Evolutionary conservation across 2,329 filamentous ascomycete species (phyloP).

Genomic region (Domatiomyces globalis): DNA sequence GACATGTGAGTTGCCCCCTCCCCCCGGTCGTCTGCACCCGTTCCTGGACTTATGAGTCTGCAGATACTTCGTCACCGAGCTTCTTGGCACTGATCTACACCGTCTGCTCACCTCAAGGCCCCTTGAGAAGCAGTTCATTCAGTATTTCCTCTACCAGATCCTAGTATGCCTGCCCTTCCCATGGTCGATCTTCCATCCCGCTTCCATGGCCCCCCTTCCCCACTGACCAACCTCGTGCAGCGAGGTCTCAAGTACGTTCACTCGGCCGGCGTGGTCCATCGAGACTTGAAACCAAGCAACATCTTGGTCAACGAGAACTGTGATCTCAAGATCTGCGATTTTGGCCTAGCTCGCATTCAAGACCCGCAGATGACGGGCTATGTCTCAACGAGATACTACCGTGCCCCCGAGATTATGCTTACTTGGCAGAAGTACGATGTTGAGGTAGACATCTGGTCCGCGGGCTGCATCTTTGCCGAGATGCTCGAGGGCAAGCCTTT

Average conservation of each 20-base stretch:
- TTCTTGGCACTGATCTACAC: slow-evolving; percentile 92
- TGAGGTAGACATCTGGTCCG: slow-evolving; percentile 98
- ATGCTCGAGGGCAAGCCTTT: slow-evolving; percentile 98
- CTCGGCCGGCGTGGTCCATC: slow-evolving; percentile 92
- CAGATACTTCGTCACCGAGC: slow-evolving; percentile 95
- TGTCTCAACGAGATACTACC: slow-evolving; percentile 96
- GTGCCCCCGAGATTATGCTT: slow-evolving; percentile 98
- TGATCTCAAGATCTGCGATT: slow-evolving; percentile 98
- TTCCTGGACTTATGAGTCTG: slow-evolving; percentile 7
- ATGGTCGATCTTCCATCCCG: background rate
- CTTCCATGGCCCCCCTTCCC: background rate
- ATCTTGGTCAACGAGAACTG: slow-evolving; percentile 99
- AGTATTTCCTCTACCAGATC: slow-evolving; percentile 99
- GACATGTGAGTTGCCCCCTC: slow-evolving; percentile 59
- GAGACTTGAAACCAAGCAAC: slow-evolving; percentile 95
- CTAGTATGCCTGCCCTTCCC: slow-evolving; percentile 49
- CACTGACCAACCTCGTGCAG: slow-evolving; percentile 34
- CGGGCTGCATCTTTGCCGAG: slow-evolving; percentile 96
- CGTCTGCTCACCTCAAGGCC: slow-evolving; percentile 86
- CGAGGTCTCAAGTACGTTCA: slow-evolving; percentile 98
- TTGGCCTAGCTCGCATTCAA: slow-evolving; percentile 91
- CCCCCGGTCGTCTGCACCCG: slow-evolving; percentile 3
- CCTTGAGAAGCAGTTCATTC: slow-evolving; percentile 98
- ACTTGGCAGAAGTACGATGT: slow-evolving; percentile 99
- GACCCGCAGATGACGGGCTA: slow-evolving; percentile 99